These are phyloP conservation scores for Beta macrorhiza DNA, from an alignment of 179 eudicot species.

Conservation along the genomic window DNA sequence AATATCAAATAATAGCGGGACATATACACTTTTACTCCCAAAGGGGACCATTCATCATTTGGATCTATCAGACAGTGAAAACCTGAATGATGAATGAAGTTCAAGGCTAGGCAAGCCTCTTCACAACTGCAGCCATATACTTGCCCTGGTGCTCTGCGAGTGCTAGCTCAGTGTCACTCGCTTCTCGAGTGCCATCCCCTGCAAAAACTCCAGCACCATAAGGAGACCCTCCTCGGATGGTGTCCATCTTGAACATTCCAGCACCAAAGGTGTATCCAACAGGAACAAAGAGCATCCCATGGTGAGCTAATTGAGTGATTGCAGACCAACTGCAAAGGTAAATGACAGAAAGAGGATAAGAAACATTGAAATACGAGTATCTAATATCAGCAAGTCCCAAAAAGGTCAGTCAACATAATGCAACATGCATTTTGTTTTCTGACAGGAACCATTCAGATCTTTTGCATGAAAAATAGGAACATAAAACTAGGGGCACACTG, in stretches of 20 bases:
- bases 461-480: background rate
- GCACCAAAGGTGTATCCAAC: slow-evolving; percentile 84
- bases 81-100: slow-evolving; percentile 1
- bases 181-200: slow-evolving; percentile 72
- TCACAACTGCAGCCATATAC: slow-evolving; percentile 72
- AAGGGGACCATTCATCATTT: slow-evolving; percentile 8
- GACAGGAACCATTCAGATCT: background rate
- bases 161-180: slow-evolving; percentile 63
- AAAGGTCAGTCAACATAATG: background rate
- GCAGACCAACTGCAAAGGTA: slow-evolving; percentile 71
- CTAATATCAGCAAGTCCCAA: background rate
- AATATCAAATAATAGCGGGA: background rate
- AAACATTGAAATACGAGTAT: background rate
- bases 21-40: slow-evolving; percentile 26
- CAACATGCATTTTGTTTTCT: background rate
- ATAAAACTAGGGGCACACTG: background rate
- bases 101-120: slow-evolving; percentile 44
- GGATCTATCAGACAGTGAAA: slow-evolving; percentile 8
- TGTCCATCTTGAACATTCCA: slow-evolving; percentile 80
- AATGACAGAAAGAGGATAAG: slow-evolving; percentile 5
- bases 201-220: slow-evolving; percentile 84
- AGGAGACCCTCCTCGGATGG: slow-evolving; percentile 71
- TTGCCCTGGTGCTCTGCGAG: slow-evolving; percentile 83
- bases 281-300: slow-evolving; percentile 83
- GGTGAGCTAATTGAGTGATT: slow-evolving; percentile 80